Base-by-base conservation (phyloP, 1,284 basidiomycete species). In the Boletus calvinii region DNA sequence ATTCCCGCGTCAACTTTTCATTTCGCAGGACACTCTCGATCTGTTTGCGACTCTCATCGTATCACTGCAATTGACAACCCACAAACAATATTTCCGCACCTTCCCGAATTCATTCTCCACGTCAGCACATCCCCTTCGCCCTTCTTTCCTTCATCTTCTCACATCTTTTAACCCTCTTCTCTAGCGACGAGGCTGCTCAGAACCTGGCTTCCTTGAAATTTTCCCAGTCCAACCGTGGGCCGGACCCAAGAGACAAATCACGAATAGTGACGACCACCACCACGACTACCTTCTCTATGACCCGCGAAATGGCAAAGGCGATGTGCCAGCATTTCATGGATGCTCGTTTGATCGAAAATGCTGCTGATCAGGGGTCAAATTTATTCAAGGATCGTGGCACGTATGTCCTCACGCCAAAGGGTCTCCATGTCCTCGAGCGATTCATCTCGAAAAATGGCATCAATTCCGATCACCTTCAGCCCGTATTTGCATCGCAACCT, bases 241-340 rank as follows among this genome's bases (percentile, higher is more conserved):
- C 95, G 63, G 97, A 99, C 80, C 95, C 97, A 54, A 90, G 93
- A 74, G 95, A 99, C 74, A 94, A 94, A 57, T 85, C 91, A 71
- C 87, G 96, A 64, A 94, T 99, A 69, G 90, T 99, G 64, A 98
- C 97, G 61, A 99, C 96, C 1, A 99, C 97, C 1, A 99, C 97
- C 6, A 99, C 96, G 9, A 99, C 97, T 39, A 99, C 97, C 20
- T 99, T 99, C 74, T 95, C 94, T 57, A 99, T 99, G 97, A 94
- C 93, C 59, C 86, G 94, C 60, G 96, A 99, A 43, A 99, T 99
- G 90, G 97, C 97, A 56, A 97, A 98, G 75, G 94, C 93, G 32
- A 98, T 99, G 85, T 94, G 94, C 73, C 96, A 99, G 73, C 95
- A 98, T 67, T 99, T 98, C 68, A 96, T 99, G 91, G 96, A 99